These are phyloP conservation scores for Lizonia empirigonia DNA, from an alignment of 2,329 filamentous ascomycete genomes.

Conservation along the genomic window DNA sequence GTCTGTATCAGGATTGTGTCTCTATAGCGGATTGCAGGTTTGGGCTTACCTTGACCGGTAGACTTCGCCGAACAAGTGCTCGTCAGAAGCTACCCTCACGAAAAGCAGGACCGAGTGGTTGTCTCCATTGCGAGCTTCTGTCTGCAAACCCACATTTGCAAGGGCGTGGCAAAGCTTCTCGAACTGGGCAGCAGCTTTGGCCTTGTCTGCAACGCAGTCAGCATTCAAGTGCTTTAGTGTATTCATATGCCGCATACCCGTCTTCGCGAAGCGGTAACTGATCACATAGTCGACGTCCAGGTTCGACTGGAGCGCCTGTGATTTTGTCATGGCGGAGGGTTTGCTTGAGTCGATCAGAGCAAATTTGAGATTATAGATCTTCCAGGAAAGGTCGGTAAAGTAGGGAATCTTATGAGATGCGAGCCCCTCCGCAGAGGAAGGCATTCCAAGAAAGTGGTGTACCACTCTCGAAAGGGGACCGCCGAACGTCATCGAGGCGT, in stretches of 20 bases:
- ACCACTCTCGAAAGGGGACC: constrained; percentile 30
- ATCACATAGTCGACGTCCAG: constrained; percentile 88
- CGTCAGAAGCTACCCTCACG: constrained; percentile 75
- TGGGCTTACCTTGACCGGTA: constrained; percentile 72
- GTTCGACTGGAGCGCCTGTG: constrained; percentile 56
- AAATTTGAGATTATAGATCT: constrained; percentile 27
- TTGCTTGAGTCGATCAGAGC: constrained; percentile 26
- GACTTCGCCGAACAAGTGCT: constrained; percentile 77
- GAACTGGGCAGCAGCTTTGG: constrained; percentile 75
- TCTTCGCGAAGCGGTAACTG: constrained; percentile 72
- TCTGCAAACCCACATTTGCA: constrained; percentile 78
- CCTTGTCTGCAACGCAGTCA: constrained; percentile 60
- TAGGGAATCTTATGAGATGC: constrained; percentile 25
- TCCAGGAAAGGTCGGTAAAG: constrained; percentile 24
- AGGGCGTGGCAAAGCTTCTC: constrained; percentile 77
- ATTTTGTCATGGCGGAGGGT: constrained; percentile 45
- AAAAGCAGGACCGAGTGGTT: constrained; percentile 80
- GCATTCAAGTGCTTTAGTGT: constrained; percentile 5
- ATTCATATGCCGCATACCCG: constrained; percentile 57
- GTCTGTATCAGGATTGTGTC: not conserved
- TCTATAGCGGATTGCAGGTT: not conserved
- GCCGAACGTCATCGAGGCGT: constrained; percentile 38
- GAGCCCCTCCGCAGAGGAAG: constrained; percentile 19
- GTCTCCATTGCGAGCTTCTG: constrained; percentile 83
- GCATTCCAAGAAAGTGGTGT: constrained; percentile 37